These are phyloP conservation scores for Novymonas esmeraldas DNA, from an alignment of 208 protist genomes.

Conservation along the genomic window DNA sequence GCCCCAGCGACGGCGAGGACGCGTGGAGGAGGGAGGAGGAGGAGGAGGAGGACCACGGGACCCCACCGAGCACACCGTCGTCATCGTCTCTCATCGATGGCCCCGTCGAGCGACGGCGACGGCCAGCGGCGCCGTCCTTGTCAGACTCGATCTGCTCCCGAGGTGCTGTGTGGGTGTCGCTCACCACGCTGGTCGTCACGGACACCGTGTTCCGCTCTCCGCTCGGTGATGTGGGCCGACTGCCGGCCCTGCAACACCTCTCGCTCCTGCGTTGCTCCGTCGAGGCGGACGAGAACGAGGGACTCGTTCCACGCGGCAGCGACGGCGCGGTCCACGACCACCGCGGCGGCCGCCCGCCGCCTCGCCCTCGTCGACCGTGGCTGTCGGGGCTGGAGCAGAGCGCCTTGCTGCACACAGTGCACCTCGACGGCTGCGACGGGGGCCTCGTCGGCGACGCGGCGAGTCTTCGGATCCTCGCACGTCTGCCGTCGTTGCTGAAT, in stretches of 20 bases:
- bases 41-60: background rate
- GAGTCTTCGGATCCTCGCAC: conserved; percentile 6
- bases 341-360: background rate
- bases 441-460: background rate
- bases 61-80: too few relatives aligned
- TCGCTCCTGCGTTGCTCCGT: conserved; percentile 4
- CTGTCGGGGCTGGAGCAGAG: background rate
- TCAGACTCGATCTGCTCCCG: too few relatives aligned
- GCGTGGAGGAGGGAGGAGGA: background rate
- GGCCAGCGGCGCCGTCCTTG: background rate
- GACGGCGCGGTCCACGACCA: background rate
- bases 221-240: background rate
- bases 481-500: conserved; percentile 13
- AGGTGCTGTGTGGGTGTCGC: background rate
- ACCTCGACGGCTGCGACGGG: conserved; percentile 10
- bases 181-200: conserved; percentile 9
- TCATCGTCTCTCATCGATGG: too few relatives aligned
- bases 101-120: background rate
- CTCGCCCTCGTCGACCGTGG: background rate
- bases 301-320: too few relatives aligned
- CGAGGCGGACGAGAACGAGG: too few relatives aligned
- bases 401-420: conserved; percentile 9
- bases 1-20: background rate
- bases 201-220: conserved; percentile 1
- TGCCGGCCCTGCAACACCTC: conserved; percentile 9